A percentile compares a stretch with the other conserved stretches of the same genome.
Conservation (phyloP, 2,329 filamentous ascomycete genomes). For the Calonectria fujianensis region DNA sequence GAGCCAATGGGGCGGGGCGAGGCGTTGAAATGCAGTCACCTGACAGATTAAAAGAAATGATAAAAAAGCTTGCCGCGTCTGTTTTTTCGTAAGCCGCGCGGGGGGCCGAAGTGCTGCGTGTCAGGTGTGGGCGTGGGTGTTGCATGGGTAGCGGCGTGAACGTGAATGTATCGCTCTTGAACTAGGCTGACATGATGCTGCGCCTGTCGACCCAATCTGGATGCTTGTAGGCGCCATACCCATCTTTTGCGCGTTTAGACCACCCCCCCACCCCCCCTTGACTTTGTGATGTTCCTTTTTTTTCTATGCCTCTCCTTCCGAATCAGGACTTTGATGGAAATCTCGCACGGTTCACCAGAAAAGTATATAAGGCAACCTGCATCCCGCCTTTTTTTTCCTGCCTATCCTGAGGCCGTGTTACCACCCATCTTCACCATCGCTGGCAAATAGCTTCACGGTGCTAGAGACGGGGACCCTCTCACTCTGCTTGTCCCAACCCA, state of each 20-base stretch:
- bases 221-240: constrained; percentile 2
- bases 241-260: not conserved
- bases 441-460: constrained; percentile 21
- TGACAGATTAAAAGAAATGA: not conserved
- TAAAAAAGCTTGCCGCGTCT: constrained; percentile 17
- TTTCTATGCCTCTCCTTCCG: constrained; percentile 6
- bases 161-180: constrained; percentile 14
- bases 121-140: constrained; percentile 18
- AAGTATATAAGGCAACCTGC: constrained; percentile 31
- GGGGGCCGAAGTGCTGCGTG: not conserved
- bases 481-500: not conserved
- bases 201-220: constrained; percentile 29
- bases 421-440: constrained; percentile 10
- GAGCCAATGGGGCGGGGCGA: constrained; percentile 1
- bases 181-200: constrained; percentile 34
- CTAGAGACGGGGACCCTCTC: not conserved
- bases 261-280: constrained; percentile 3
- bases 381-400: constrained; percentile 26
- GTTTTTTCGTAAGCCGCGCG: constrained; percentile 13
- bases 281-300: not conserved
- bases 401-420: constrained; percentile 27
- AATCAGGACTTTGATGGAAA: not conserved
- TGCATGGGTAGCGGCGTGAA: constrained; percentile 29
- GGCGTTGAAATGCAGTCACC: constrained; percentile 9
- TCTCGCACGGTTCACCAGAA: constrained; percentile 21